phyloP scores from a whole-genome alignment of 768 basidiomycete genomes.

The Naganishia vaughanmartiniae region DNA sequence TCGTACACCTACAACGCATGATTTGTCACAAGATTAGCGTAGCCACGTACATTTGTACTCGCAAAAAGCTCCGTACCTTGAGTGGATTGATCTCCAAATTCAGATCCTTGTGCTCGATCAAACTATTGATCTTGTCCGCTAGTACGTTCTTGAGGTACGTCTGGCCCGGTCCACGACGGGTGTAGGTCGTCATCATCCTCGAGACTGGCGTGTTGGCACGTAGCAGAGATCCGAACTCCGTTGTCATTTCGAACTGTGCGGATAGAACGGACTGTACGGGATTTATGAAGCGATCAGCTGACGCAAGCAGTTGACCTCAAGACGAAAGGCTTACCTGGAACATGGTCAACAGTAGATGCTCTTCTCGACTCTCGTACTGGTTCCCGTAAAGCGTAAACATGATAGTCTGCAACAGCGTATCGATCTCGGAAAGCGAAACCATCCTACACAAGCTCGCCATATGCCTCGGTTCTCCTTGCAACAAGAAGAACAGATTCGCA shows the following conservation, averaged over 20 bases:
- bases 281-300: neutral
- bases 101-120: conserved; percentile 99
- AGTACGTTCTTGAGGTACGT: conserved; percentile 96
- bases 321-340: conserved; percentile 60
- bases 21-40: neutral
- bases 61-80: conserved; percentile 62
- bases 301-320: neutral
- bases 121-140: conserved; percentile 94
- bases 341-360: conserved; percentile 97
- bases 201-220: conserved; percentile 99
- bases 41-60: neutral
- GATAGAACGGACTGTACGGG: conserved; percentile 80
- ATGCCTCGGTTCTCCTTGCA: conserved; percentile 96
- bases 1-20: conserved; percentile 76
- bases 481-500: conserved; percentile 96
- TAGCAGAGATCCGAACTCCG: conserved; percentile 96
- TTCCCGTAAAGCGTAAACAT: conserved; percentile 99
- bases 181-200: conserved; percentile 99
- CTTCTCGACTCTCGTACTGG: conserved; percentile 97
- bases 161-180: conserved; percentile 95
- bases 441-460: conserved; percentile 94
- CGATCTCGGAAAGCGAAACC: conserved; percentile 93
- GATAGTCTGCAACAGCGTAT: conserved; percentile 97
- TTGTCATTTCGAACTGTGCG: conserved; percentile 98
- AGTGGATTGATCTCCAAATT: conserved; percentile 99